Evolutionary conservation across 345 rosid species (phyloP).

Genomic region (Zanthoxylum bungeanum): DNA sequence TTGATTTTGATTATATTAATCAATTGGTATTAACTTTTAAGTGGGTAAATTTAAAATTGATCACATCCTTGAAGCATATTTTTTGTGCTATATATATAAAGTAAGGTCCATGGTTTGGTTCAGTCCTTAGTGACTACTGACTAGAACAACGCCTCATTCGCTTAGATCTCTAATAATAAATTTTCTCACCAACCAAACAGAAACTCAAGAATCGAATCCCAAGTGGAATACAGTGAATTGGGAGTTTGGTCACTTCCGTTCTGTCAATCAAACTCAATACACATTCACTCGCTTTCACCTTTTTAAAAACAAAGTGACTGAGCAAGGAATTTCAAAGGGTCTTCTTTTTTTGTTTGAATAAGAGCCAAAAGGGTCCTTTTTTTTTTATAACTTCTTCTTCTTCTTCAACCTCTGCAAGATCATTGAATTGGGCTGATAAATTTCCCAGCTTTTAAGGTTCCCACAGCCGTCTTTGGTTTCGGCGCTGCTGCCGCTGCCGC

Average conservation of each 20-base stretch:
- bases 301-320: background rate
- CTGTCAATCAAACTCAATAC: constrained; percentile 12
- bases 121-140: constrained; percentile 27
- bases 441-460: constrained; percentile 35
- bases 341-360: constrained; percentile 11
- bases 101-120: constrained; percentile 18
- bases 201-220: constrained; percentile 35
- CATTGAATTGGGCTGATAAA: constrained; percentile 14
- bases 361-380: constrained; percentile 12
- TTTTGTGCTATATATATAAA: constrained; percentile 28
- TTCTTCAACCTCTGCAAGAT: constrained; percentile 20
- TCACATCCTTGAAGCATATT: too few species aligned
- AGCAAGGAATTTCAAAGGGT: constrained; percentile 19
- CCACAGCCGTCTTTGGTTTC: constrained; percentile 30
- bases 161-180: too few species aligned
- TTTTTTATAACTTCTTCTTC: background rate
- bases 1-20: too few species aligned
- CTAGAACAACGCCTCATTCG: constrained; percentile 36
- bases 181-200: constrained; percentile 20
- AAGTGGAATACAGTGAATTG: constrained; percentile 31
- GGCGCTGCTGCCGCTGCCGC: constrained; percentile 20
- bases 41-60: too few species aligned
- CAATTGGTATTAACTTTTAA: too few species aligned
- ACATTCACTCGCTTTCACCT: background rate
- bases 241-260: constrained; percentile 31